Conservation (phyloP, 2,329 filamentous ascomycete genomes). For the Kalmusia sp. region DNA sequence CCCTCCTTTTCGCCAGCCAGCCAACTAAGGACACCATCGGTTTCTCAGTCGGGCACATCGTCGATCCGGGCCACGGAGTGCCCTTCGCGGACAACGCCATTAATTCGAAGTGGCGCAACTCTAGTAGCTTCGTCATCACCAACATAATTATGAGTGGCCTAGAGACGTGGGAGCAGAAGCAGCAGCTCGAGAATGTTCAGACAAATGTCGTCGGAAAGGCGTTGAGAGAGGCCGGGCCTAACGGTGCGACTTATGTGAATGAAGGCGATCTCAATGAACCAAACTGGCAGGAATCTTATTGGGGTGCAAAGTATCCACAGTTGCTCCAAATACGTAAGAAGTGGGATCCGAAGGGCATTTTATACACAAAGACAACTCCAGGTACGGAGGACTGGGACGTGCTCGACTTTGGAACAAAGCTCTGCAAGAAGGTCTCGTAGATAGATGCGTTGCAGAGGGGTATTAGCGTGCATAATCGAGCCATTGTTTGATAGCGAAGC, state of each 20-base stretch:
- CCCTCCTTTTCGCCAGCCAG: constrained; percentile 30
- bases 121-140: constrained; percentile 44
- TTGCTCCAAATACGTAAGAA: constrained; percentile 39
- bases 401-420: constrained; percentile 43
- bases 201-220: constrained; percentile 40
- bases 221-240: constrained; percentile 36
- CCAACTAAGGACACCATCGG: constrained; percentile 29
- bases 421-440: constrained; percentile 33
- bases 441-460: too few relatives aligned
- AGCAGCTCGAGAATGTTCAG: constrained; percentile 32
- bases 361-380: constrained; percentile 43
- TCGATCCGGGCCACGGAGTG: constrained; percentile 38
- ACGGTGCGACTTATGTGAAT: constrained; percentile 45
- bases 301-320: constrained; percentile 42
- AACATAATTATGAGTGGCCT: constrained; percentile 37
- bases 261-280: constrained; percentile 46
- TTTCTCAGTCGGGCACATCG: constrained; percentile 42
- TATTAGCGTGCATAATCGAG: too few relatives aligned
- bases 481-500: too few relatives aligned
- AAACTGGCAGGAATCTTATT: constrained; percentile 45
- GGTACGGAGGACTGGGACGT: constrained; percentile 45
- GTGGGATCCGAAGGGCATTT: constrained; percentile 44
- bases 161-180: constrained; percentile 40
- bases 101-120: constrained; percentile 42
- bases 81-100: constrained; percentile 43